phyloP scores from a whole-genome alignment of 495 filamentous ascomycete genomes.

The Talaromyces ruber region DNA sequence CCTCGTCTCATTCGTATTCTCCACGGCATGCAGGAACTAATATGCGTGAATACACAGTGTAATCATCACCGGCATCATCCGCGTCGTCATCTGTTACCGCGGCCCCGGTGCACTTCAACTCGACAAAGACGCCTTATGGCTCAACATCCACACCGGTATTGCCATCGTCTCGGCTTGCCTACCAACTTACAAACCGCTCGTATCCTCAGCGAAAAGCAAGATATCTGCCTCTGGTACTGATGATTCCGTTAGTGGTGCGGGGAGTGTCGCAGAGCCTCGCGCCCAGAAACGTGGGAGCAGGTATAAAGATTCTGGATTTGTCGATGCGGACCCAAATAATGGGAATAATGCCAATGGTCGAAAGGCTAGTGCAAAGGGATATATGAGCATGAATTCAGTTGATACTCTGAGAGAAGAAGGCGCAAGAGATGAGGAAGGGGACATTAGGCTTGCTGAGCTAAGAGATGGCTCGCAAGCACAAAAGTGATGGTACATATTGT shows the following conservation, averaged over 20 bases:
- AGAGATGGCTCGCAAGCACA: not conserved
- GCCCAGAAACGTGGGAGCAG: not conserved
- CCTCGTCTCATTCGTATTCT: not conserved
- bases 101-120: not conserved
- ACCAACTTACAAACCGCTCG: not conserved
- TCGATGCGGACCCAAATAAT: not conserved
- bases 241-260: not conserved
- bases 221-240: not conserved
- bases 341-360: not conserved
- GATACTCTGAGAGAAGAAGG: not conserved
- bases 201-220: not conserved
- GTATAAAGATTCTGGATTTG: not conserved
- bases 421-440: not conserved
- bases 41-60: not conserved
- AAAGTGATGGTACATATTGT: not conserved
- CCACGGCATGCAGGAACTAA: not conserved
- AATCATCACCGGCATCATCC: not conserved
- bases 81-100: not conserved
- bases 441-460: not conserved
- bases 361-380: not conserved
- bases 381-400: not conserved
- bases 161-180: not conserved
- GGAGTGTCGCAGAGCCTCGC: not conserved
- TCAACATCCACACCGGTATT: not conserved
- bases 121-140: not conserved